These are phyloP conservation scores for Naganishia cerealis DNA, from an alignment of 1,284 basidiomycete genomes.

Conservation along the genomic window DNA sequence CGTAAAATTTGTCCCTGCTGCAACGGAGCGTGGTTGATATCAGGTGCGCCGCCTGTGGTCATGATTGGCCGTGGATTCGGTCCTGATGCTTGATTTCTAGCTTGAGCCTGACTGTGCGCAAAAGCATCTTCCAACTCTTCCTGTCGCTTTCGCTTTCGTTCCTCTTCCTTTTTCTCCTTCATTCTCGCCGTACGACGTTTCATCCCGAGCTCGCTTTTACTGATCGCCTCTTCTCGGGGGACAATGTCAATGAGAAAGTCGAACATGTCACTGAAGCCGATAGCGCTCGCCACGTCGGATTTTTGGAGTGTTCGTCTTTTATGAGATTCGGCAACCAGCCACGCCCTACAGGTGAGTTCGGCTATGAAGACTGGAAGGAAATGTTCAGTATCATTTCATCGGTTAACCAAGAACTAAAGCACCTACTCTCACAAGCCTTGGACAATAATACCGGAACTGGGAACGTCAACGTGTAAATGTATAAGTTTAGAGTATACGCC, in stretches of 20 bases:
- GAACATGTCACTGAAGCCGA: constrained; percentile 85
- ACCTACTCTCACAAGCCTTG: constrained; percentile 91
- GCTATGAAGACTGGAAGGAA: constrained; percentile 76
- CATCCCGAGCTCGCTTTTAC: constrained; percentile 31
- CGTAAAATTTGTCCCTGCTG: neutral
- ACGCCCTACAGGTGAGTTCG: constrained; percentile 88
- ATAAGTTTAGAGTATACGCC: neutral
- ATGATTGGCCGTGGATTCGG: neutral
- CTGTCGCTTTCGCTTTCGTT: constrained; percentile 22
- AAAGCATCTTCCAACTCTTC: constrained; percentile 29
- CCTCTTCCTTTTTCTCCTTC: constrained; percentile 31
- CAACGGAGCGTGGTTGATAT: neutral
- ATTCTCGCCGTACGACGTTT: constrained; percentile 29
- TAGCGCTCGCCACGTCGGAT: constrained; percentile 83
- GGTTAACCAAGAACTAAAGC: neutral
- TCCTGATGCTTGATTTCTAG: neutral
- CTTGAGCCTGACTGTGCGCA: constrained; percentile 16
- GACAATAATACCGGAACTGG: constrained; percentile 87
- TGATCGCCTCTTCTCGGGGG: constrained; percentile 67
- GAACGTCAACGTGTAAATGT: neutral
- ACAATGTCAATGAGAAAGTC: constrained; percentile 91
- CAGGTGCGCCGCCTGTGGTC: neutral
- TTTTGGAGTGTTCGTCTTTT: constrained; percentile 87
- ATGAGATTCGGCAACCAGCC: constrained; percentile 87
- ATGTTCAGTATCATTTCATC: constrained; percentile 9